These are phyloP conservation scores for Gossypium aridum DNA, from an alignment of 441 rosid genomes.

Conservation along the genomic window DNA sequence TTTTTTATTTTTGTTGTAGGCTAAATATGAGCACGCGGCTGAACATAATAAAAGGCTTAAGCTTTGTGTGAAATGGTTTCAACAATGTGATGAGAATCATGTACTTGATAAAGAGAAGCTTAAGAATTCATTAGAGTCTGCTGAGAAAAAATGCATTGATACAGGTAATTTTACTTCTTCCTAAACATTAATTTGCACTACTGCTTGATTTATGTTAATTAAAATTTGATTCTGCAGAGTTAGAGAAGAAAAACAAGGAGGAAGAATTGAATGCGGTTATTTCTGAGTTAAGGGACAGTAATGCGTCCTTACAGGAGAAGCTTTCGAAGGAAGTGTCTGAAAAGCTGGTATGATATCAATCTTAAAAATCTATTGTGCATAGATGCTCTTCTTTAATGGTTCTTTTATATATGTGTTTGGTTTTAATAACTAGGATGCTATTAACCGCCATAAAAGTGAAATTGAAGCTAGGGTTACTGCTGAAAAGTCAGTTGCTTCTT, in stretches of 20 bases:
- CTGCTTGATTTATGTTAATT: neutral
- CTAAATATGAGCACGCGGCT: conserved; percentile 47
- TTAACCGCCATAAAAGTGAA: conserved; percentile 54
- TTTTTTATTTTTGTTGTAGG: conserved; percentile 30
- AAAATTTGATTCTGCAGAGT: conserved; percentile 33
- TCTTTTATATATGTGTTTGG: neutral
- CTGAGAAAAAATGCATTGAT: conserved; percentile 50
- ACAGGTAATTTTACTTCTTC: conserved; percentile 32
- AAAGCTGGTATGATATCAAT: conserved; percentile 46
- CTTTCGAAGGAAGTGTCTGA: conserved; percentile 58
- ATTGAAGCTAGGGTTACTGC: conserved; percentile 51
- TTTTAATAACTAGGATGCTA: conserved; percentile 50
- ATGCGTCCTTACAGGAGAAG: conserved; percentile 43
- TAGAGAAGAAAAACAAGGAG: conserved; percentile 57
- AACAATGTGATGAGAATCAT: conserved; percentile 55
- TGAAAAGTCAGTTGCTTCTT: conserved; percentile 57
- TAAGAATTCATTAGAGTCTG: conserved; percentile 45
- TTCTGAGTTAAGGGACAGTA: conserved; percentile 44
- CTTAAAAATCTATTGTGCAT: neutral
- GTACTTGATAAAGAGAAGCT: conserved; percentile 59
- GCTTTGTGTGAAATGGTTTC: conserved; percentile 77
- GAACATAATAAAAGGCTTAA: conserved; percentile 65
- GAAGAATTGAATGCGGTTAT: conserved; percentile 36
- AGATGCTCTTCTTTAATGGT: neutral
- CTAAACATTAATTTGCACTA: neutral